A percentile compares a stretch with the other conserved stretches of the same genome.
Evolutionary conservation across 768 basidiomycete species (phyloP).

Genomic region (Postia placenta): DNA sequence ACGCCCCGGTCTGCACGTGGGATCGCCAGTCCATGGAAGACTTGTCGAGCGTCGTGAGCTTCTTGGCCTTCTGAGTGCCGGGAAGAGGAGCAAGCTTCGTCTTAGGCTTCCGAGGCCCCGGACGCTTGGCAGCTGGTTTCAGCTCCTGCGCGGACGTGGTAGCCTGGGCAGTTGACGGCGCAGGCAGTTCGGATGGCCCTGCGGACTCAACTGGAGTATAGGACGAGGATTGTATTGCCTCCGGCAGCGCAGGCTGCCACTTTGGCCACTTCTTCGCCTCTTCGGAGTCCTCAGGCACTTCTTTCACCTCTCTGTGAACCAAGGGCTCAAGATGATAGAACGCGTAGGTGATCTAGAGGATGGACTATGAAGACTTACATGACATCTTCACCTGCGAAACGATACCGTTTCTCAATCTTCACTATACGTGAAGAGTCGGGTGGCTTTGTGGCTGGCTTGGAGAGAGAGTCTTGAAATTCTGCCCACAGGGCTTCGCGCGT

Average conservation of each 20-base stretch:
- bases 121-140: slow-evolving; percentile 31
- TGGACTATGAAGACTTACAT: slow-evolving; percentile 40
- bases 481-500: slow-evolving; percentile 62
- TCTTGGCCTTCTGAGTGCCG: slow-evolving; percentile 53
- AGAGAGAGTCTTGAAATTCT: slow-evolving; percentile 60
- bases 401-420: slow-evolving; percentile 62
- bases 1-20: slow-evolving; percentile 43
- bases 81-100: slow-evolving; percentile 51
- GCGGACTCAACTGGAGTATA: neutral
- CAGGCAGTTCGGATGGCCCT: neutral
- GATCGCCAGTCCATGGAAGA: slow-evolving; percentile 82
- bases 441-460: slow-evolving; percentile 21
- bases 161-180: neutral
- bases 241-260: slow-evolving; percentile 26
- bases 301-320: slow-evolving; percentile 62
- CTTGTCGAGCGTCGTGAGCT: slow-evolving; percentile 79
- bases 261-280: slow-evolving; percentile 75
- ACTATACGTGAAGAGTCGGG: slow-evolving; percentile 37
- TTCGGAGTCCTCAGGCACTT: slow-evolving; percentile 65
- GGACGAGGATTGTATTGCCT: neutral
- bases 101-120: slow-evolving; percentile 65
- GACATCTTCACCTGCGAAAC: slow-evolving; percentile 74
- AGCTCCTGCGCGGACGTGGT: slow-evolving; percentile 6
- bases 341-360: neutral
- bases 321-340: slow-evolving; percentile 7